These are phyloP conservation scores for Rachicladosporium sp. DNA, from an alignment of 2,329 filamentous ascomycete genomes.

Conservation along the genomic window DNA sequence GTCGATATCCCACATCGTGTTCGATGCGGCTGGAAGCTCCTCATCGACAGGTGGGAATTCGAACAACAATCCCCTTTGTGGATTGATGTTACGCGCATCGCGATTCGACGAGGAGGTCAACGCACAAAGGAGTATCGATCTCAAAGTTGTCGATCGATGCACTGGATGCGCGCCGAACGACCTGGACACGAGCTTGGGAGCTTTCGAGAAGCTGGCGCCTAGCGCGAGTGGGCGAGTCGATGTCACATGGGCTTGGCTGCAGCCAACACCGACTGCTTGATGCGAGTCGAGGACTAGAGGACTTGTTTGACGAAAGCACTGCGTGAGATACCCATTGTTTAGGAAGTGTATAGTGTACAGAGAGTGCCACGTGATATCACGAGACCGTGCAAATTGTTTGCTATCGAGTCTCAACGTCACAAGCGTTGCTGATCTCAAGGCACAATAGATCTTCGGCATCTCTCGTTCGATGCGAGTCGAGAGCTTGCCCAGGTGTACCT, in stretches of 20 bases:
- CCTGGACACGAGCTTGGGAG: constrained; percentile 37
- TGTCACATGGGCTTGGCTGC: constrained; percentile 22
- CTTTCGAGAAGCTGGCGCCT: constrained; percentile 36
- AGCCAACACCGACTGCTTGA: too few species aligned
- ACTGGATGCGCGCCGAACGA: constrained; percentile 34
- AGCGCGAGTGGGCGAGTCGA: constrained; percentile 18
- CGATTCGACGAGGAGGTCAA: constrained; percentile 35
- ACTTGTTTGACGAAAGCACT: too few species aligned
- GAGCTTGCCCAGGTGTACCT: too few species aligned
- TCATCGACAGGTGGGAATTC: constrained; percentile 26
- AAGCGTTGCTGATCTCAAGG: too few species aligned
- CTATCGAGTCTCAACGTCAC: too few species aligned
- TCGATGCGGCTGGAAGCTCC: constrained; percentile 42
- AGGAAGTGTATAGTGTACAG: too few species aligned
- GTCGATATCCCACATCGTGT: constrained; percentile 54
- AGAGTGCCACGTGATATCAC: too few species aligned
- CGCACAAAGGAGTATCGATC: constrained; percentile 40
- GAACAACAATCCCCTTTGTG: constrained; percentile 57
- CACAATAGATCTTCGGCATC: too few species aligned
- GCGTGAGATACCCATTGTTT: too few species aligned
- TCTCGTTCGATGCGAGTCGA: too few species aligned
- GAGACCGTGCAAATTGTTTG: too few species aligned
- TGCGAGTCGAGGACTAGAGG: too few species aligned
- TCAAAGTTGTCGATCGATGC: constrained; percentile 60
- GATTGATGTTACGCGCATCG: constrained; percentile 50